Evolutionary conservation across 1,284 basidiomycete species (phyloP), one percentile per base, ranked within the genome.

Genomic region (Pseudozyma thailandica): DNA sequence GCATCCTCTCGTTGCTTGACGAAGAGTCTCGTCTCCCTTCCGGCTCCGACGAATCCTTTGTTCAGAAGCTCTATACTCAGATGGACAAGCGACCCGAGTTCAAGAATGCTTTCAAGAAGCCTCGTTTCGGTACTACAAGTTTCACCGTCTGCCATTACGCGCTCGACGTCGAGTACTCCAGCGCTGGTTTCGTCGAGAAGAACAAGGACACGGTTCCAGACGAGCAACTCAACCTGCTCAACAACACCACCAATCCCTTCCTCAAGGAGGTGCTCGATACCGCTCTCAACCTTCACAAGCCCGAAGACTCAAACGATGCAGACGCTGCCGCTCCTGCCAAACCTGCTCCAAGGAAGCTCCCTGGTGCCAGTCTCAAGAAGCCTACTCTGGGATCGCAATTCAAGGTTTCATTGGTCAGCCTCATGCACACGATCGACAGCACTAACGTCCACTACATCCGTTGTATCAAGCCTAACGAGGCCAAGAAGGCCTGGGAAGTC

Each of bases 361-460:
- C 58, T 28, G 91, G 91, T 2, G 89, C 88, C 12, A 86, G 88
- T 2, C 86, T 88, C 41, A 91, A 88, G 84, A 98, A 98, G 83
- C 96, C 94, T 0, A 98, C 96, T 0, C 90, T 98, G 62, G 96
- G 96, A 21, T 95, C 93, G 6, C 98, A 98, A 82, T 99, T 99
- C 88, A 98, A 98, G 84, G 89, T 90, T 5, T 98, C 94, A 0
- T 85, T 99, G 45, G 91, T 93, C 82, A 91, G 89, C 51, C 86
- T 99, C 44, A 99, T 98, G 95, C 92, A 95, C 48, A 99, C 96
- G 1, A 91, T 98, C 75, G 92, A 93, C 79, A 90, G 92, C 66
- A 99, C 96, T 21, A 98, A 98, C 79, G 96, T 97, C 1, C 96
- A 99, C 83, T 99, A 99, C 83, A 99, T 99, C 78, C 90, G 96